Evolutionary conservation across 257 asterid genomes (phyloP), one percentile per base, ranked within the genome.

Genomic region (Jaltomata sinuosa): DNA sequence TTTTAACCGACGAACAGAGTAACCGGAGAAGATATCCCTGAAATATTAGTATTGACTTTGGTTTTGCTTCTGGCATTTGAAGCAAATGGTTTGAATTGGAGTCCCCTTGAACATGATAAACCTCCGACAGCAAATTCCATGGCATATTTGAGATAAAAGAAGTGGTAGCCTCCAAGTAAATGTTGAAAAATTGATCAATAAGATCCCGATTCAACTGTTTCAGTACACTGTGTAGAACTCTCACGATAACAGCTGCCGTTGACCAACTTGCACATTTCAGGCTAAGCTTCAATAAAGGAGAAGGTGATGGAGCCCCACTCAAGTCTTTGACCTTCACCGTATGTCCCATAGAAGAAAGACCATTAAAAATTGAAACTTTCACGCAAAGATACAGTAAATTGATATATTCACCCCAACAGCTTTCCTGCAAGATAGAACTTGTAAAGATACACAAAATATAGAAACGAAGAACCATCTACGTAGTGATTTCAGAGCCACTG

Each of bases 21-120:
- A 93, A 91, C 87, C 92, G 98, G 85, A 92, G 84, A 86, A 91
- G 84, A 86, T 85, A 87, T 84, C 95, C 98, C 52, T 90, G 78
- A 79, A 93, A 91, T 27, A 84, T 45, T 65, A 76, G 68, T 53
- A 83, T 74, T 82, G 92, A 92, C 79, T 87, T 90, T 4, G 84
- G 82, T 57, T 84, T 90, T 49, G 65, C 71, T 84, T 80, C 85
- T 72, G 68, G 62, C 25, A 32, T 10, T 65, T 82, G 80, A 27
- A 61, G 87, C 69, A 65, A 25, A 81, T 27, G 85, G 83, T 88
- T 88, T 36, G 67, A 59, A 62, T 11, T 71, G 81, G 89, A 84
- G 79, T 85, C 84, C 77, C 74, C 50, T 18, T 57, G 79, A 87
- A 83, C 68, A 80, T 89, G 88, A 80, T 50, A 85, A 57, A 78